Conservation (phyloP, 1,139 yeast species). For the Suhomyces atakaporum region DNA sequence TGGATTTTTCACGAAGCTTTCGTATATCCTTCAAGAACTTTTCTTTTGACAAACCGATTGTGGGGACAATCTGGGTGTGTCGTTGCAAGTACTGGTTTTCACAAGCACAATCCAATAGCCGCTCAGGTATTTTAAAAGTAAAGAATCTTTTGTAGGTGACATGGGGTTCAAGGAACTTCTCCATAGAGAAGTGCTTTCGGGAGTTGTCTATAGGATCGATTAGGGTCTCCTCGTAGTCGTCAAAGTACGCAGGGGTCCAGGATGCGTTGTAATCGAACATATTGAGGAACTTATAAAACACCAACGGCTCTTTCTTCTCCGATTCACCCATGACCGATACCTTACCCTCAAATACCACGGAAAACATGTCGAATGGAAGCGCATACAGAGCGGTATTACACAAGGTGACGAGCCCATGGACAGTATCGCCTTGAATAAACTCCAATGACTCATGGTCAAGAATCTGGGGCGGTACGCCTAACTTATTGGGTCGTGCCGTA, state of each 20-base stretch:
- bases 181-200: constrained; percentile 26
- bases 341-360: constrained; percentile 59
- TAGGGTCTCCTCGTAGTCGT: constrained; percentile 23
- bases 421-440: constrained; percentile 23
- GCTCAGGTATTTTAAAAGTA: constrained; percentile 41
- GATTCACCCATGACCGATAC: constrained; percentile 16
- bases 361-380: constrained; percentile 57
- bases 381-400: constrained; percentile 42
- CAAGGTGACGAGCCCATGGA: constrained; percentile 55
- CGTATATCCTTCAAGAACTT: constrained; percentile 27
- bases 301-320: constrained; percentile 15
- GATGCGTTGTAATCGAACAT: constrained; percentile 33
- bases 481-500: constrained; percentile 20
- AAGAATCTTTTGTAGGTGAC: constrained; percentile 43
- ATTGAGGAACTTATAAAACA: constrained; percentile 27
- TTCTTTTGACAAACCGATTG: constrained; percentile 32
- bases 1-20: constrained; percentile 14
- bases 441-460: constrained; percentile 20
- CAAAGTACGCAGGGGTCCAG: constrained; percentile 21
- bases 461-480: constrained; percentile 19
- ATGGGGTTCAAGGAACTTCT: constrained; percentile 34
- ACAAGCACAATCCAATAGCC: constrained; percentile 39
- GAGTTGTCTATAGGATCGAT: constrained; percentile 39
- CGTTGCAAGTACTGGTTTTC: constrained; percentile 35
- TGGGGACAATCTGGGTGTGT: constrained; percentile 39